Conservation (phyloP, 2,329 filamentous ascomycete species). For the Xylaria sp. region DNA sequence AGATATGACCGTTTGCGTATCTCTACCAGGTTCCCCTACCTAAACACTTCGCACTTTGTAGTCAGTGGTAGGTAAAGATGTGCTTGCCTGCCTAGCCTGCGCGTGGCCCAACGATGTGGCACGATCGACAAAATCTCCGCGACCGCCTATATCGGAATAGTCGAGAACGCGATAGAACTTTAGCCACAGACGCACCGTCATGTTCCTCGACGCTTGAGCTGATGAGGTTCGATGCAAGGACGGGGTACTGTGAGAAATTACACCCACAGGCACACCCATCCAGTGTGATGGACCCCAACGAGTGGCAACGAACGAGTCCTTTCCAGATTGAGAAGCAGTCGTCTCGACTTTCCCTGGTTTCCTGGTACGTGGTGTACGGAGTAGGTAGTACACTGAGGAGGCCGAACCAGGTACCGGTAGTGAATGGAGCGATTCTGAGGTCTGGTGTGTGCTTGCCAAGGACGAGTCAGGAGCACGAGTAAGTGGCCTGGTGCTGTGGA, state of each 20-base stretch:
- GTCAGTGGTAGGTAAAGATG: no score
- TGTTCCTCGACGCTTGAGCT: slow-evolving; percentile 2
- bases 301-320: background rate
- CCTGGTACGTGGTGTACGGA: background rate
- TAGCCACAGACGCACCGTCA: slow-evolving; percentile 10
- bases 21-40: slow-evolving; percentile 9
- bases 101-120: slow-evolving; percentile 18
- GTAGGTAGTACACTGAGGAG: background rate
- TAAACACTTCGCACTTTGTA: no score
- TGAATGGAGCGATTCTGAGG: background rate
- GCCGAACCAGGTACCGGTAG: background rate
- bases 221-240: slow-evolving; percentile 2
- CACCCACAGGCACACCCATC: background rate
- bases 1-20: slow-evolving; percentile 11
- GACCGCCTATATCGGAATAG: slow-evolving; percentile 12
- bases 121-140: slow-evolving; percentile 20
- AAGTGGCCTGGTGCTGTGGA: background rate
- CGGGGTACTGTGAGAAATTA: background rate
- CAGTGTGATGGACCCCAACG: background rate
- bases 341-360: background rate
- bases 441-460: background rate
- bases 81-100: background rate
- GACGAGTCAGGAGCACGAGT: background rate
- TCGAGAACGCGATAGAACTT: slow-evolving; percentile 16
- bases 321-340: background rate